These are phyloP conservation scores for Dactylonectria macrodidyma DNA, from an alignment of 2,329 filamentous ascomycete genomes.

Conservation along the genomic window DNA sequence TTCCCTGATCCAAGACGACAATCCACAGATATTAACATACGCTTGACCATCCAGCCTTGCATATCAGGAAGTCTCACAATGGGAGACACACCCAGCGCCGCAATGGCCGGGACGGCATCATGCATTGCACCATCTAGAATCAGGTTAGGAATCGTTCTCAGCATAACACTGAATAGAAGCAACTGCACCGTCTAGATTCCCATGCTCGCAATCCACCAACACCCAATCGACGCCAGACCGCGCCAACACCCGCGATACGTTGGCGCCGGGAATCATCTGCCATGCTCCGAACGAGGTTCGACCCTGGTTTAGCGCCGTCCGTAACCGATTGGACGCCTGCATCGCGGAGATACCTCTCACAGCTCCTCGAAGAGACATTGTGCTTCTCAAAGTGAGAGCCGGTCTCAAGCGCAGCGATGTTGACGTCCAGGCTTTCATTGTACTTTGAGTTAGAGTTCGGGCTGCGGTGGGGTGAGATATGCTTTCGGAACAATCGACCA, in stretches of 20 bases:
- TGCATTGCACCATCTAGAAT: slow-evolving; percentile 64
- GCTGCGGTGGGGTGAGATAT: slow-evolving; percentile 6
- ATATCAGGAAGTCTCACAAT: slow-evolving; percentile 68
- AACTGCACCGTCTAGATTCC: slow-evolving; percentile 63
- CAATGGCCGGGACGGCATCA: slow-evolving; percentile 67
- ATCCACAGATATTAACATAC: slow-evolving; percentile 38
- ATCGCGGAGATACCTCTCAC: slow-evolving; percentile 50
- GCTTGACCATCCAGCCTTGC: slow-evolving; percentile 63
- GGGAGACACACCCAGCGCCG: slow-evolving; percentile 60
- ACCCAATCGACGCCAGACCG: slow-evolving; percentile 77
- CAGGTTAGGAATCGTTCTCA: slow-evolving; percentile 13
- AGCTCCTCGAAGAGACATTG: slow-evolving; percentile 23
- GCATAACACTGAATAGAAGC: background rate
- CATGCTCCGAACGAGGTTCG: slow-evolving; percentile 70
- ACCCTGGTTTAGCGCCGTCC: slow-evolving; percentile 63
- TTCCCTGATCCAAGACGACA: background rate
- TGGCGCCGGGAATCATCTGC: slow-evolving; percentile 75
- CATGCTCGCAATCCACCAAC: slow-evolving; percentile 70
- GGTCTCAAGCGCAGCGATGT: slow-evolving; percentile 35
- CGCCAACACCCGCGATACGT: slow-evolving; percentile 72
- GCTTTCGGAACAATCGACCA: slow-evolving; percentile 7
- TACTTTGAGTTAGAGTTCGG: background rate
- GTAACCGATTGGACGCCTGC: slow-evolving; percentile 64
- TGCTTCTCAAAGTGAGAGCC: slow-evolving; percentile 29
- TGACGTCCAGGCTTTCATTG: slow-evolving; percentile 39